Evolutionary conservation across 1,139 yeast genomes (phyloP), one percentile per base, ranked within the genome.

Genomic region (Taphrina flavorubra): DNA sequence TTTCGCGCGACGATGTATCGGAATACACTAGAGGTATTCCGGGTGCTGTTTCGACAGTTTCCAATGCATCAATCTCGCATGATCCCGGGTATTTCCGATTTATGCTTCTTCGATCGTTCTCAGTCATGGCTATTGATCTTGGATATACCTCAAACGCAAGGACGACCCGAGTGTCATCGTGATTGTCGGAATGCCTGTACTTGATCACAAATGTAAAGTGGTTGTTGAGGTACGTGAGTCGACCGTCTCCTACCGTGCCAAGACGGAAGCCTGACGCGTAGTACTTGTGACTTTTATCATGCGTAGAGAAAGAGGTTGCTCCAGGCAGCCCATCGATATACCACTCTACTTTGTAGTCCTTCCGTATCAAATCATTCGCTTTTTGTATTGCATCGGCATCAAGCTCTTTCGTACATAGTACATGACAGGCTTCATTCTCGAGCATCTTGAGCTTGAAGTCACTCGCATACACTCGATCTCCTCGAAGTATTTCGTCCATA

Each of bases 111-210:
- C 25, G 51, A 44, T 58, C 62, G n/a, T 44, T 58, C 42, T 58
- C 62, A 7, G 62, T 58, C 62, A 58, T 58, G 20, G 36, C 47
- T 14, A 60, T 47, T 61, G 95, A 88, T 77, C 86, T 88, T 11
- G 97, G 97, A 75, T 91, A 91, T 8, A 90, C 91, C 79, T 92
- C 97, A 74, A 91, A 90, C 0, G 97, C 97, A 31, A 91, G 97
- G 73, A 92, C 89, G 1, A 89, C 84, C 73, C 83, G 80, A 65
- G 80, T 77, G 2, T 83, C 83, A 4, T 75, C 73, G 49, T 72
- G 68, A 6, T 68, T 68, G 72, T 79, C 75, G 73, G 87, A 88
- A 39, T 82, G 81, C 72, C 91, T 89, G 78, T 87, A 89, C 74
- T 97, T 83, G 59, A 92, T 82, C 25, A 91, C 94, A 71, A 92